A percentile compares a stretch with the other conserved stretches of the same genome.
Evolutionary conservation across 768 basidiomycete species (phyloP).

Genomic region (Atractiella rhizophila): DNA sequence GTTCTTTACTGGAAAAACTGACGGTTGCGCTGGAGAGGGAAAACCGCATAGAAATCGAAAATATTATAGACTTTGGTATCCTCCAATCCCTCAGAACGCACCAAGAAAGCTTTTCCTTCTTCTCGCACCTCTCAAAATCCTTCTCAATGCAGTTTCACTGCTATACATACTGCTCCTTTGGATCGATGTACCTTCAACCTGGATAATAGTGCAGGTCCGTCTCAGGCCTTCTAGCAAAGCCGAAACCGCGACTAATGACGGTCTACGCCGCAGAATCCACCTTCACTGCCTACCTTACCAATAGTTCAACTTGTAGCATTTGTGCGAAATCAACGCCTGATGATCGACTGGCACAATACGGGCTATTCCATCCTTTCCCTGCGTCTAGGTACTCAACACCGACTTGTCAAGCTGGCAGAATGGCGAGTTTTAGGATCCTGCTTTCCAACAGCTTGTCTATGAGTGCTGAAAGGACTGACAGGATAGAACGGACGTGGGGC

Average conservation of each 20-base stretch:
- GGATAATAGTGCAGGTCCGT: slow-evolving; percentile 67
- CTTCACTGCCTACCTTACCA: slow-evolving; percentile 75
- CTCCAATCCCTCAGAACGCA: slow-evolving; percentile 33
- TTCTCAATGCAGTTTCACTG: slow-evolving; percentile 40
- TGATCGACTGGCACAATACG: slow-evolving; percentile 98
- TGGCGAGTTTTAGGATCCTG: slow-evolving; percentile 29
- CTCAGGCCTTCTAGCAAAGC: neutral
- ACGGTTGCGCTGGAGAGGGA: neutral
- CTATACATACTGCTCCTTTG: slow-evolving; percentile 36
- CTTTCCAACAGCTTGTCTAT: neutral
- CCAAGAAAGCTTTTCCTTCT: slow-evolving; percentile 38
- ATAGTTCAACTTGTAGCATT: slow-evolving; percentile 49
- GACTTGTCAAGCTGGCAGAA: slow-evolving; percentile 46
- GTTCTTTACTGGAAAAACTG: neutral
- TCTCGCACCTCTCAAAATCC: slow-evolving; percentile 50
- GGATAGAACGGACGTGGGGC: slow-evolving; percentile 67
- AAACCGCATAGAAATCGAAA: neutral
- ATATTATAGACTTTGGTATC: slow-evolving; percentile 28
- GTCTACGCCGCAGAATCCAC: slow-evolving; percentile 49
- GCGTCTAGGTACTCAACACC: slow-evolving; percentile 41
- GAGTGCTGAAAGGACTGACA: slow-evolving; percentile 20
- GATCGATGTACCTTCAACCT: slow-evolving; percentile 45
- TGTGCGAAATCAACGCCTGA: slow-evolving; percentile 51
- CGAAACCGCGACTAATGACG: neutral
- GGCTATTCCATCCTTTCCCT: slow-evolving; percentile 79